phyloP scores from a whole-genome alignment of 2,329 filamentous ascomycete species.

The Saccharata proteae region DNA sequence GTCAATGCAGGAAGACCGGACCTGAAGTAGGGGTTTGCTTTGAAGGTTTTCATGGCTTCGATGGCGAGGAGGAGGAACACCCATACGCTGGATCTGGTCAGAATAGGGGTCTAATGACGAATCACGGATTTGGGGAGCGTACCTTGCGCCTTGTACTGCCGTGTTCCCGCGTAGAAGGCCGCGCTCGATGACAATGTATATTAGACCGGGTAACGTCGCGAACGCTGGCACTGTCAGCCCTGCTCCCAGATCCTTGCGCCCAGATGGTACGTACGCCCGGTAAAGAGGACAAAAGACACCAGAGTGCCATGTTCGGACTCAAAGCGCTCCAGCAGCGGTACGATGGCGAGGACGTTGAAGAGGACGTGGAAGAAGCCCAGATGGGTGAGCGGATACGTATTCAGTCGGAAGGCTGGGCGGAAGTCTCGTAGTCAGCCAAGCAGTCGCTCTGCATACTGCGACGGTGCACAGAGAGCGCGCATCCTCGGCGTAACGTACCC shows the following conservation, averaged over 20 bases:
- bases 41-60: slow-evolving; percentile 78
- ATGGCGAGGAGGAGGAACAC: slow-evolving; percentile 77
- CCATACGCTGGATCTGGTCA: slow-evolving; percentile 55
- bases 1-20: slow-evolving; percentile 25
- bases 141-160: slow-evolving; percentile 73
- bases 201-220: slow-evolving; percentile 55
- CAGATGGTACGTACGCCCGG: slow-evolving; percentile 59
- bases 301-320: slow-evolving; percentile 87
- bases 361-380: slow-evolving; percentile 66
- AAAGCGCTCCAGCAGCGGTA: slow-evolving; percentile 85
- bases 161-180: slow-evolving; percentile 60
- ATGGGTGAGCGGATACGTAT: slow-evolving; percentile 86
- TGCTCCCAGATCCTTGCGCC: neutral
- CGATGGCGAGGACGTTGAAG: slow-evolving; percentile 67
- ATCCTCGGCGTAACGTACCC: slow-evolving; percentile 49
- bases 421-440: neutral
- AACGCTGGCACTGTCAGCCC: slow-evolving; percentile 24
- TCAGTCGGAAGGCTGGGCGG: slow-evolving; percentile 70
- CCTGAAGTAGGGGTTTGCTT: slow-evolving; percentile 65
- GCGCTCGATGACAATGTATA: slow-evolving; percentile 72
- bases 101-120: neutral
- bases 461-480: neutral
- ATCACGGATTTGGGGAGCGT: slow-evolving; percentile 15
- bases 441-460: slow-evolving; percentile 2
- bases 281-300: slow-evolving; percentile 74